phyloP scores from a whole-genome alignment of 2,329 filamentous ascomycete species.

The Clonostachys rosea region DNA sequence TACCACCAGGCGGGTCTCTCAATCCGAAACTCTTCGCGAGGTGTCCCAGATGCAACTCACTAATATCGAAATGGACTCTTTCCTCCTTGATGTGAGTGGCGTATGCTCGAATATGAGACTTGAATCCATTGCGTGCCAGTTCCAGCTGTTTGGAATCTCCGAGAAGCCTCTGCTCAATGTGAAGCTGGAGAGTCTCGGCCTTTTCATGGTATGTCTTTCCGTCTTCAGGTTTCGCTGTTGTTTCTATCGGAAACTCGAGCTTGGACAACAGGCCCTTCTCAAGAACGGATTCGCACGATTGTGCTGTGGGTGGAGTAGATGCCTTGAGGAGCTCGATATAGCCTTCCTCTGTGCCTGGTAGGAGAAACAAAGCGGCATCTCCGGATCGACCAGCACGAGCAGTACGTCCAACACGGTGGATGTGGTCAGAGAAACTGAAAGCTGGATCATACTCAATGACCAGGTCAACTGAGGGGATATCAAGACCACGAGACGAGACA shows the following conservation, averaged over 20 bases:
- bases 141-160: constrained; percentile 67
- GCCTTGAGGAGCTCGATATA: constrained; percentile 71
- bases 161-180: constrained; percentile 55
- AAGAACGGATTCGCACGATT: constrained; percentile 49
- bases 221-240: constrained; percentile 42
- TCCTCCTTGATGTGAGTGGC: constrained; percentile 89
- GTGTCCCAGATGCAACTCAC: constrained; percentile 85
- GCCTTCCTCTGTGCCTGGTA: constrained; percentile 86
- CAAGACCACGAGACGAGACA: constrained; percentile 90
- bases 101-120: constrained; percentile 90
- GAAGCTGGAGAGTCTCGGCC: constrained; percentile 54
- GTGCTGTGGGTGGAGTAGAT: constrained; percentile 39
- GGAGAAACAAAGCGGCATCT: constrained; percentile 82
- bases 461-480: constrained; percentile 90
- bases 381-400: constrained; percentile 88
- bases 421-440: constrained; percentile 87
- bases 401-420: constrained; percentile 91
- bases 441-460: constrained; percentile 96
- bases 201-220: constrained; percentile 39
- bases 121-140: constrained; percentile 78
- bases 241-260: constrained; percentile 67
- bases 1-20: constrained; percentile 81
- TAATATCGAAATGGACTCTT: constrained; percentile 85
- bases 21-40: constrained; percentile 90
- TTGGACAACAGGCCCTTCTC: constrained; percentile 61